Evolutionary conservation across 2,329 filamentous ascomycete species (phyloP), one percentile per base, ranked within the genome.

Genomic region (Nothopassalora personata): DNA sequence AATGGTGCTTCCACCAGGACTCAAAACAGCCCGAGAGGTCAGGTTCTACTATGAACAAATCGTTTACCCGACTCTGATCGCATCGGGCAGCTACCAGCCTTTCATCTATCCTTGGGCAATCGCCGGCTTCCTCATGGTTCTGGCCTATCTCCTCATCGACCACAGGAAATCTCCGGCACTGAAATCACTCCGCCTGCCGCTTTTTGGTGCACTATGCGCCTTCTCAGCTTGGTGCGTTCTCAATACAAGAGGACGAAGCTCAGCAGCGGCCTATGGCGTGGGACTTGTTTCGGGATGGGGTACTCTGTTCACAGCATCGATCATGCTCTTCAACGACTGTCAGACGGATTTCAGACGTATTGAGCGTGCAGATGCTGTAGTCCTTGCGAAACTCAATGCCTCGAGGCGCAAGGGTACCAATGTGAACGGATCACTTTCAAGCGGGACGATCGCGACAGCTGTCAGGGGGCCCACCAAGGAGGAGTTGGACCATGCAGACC

Each of bases 271-370:
- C 0, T 81, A 85, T 61, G 80, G 80, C 13, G 71, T 84, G 15
- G 84, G 84, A 0, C 64, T 86, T 18, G 71, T 82, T 7, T 78
- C 74, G 18, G 73, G 77, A 15, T 87, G 81, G 80, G 79, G 78
- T 54, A 72, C 80, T 11, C 70, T 85, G 34, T 86, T 81, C 80
- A 75, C 76, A 34, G 74, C 74, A 0, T 75, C 79, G 0, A 73
- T 86, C 45, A 72, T 86, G 23, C 66, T 85, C 4, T 80, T 81
- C 58, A 80, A 81, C 60, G 81, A 86, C 70, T 75, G 77, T 0
- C 81, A 83, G 64, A 72, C 66, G 10, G 80, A 84, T 46, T 85
- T 84, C 62, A 75, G 73, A 66, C 77, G 84, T 36, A 80, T 86
- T 43, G 82, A 86, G 67, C 74, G 77, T 31, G 52, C 57, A 5